Evolutionary conservation across 2,329 filamentous ascomycete species (phyloP), one percentile per base, ranked within the genome.

Genomic region (Phoma herbarum): DNA sequence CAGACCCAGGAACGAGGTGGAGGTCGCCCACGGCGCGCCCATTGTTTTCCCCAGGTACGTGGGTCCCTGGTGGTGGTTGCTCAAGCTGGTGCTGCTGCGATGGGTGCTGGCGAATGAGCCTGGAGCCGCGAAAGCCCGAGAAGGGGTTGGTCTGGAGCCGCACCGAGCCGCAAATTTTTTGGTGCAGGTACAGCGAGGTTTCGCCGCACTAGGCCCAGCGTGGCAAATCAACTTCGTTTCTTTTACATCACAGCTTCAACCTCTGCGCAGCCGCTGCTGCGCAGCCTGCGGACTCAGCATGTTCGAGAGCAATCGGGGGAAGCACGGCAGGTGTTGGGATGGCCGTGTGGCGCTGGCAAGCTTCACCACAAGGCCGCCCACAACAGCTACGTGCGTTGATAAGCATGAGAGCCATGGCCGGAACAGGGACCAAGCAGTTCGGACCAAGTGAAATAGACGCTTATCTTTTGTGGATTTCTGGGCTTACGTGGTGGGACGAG

Each of bases 401-500:
- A 59, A 52, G 56, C 45, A 26, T 18, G 4, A 5, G 22, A 25
- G 49, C 31, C 31, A 26, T 18, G 39, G 11, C 39, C 20, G 4
- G 4, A 25, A 16, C 9, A 39, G 18, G 35, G 35, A 44, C 49
- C 49, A 44, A 58, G 49, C 44, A 39, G 47, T 58, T 31, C 52
- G 23, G 37, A 58, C 49, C 49, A 49, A 44, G 44, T 43, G 10
- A 33, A 49, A 43, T 59, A 59, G 39, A 59, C 56, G 56, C 56
- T 50, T 59, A 59, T 59, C 56, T 59, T 59, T 59, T 53, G 56
- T 59, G 56, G 56, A 59, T 53, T 57, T 16, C 22, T 25, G 18
- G 18, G 18, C 18, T 46, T 39, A 31, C 26, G 22, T 35, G 26
- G 56, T 53, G 56, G 56, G 56, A 59, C 56, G 25, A 25, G 55